Base-by-base conservation (phyloP, 2,329 filamentous ascomycete genomes). In the Fusarium nelsonii region DNA sequence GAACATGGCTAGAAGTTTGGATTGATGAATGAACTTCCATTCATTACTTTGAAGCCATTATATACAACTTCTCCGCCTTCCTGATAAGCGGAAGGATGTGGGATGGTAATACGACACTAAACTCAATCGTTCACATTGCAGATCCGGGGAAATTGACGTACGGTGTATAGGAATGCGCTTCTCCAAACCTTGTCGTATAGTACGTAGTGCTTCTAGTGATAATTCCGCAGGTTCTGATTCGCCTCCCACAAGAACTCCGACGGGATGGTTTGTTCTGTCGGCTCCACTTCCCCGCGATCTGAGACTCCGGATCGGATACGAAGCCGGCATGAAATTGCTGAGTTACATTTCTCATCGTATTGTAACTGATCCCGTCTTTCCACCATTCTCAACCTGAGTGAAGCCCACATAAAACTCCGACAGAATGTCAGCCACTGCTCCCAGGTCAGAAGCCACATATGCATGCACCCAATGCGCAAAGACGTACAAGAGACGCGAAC, bases 221-320 rank as follows among this genome's bases (percentile, higher is more conserved):
- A 15, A 34, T 55, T 4, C 9, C 32, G n/a, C 9, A 4, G 32
- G n/a, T 15, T 30, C 18, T 43, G 7, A 56, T 56, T 58, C 30
- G 55, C 11, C 55, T 57, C 55, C 55, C 55, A 58, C 55, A 43
- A 20, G 8, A 10, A 32, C 55, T 57, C 55, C 55, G 50, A 57
- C 50, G 18, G 6, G 44, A 33, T 10, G 14, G 30, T 14, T 9
- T 14, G n/a, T 23, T 37, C 6, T 43, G 15, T 15, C 15, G 12
- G 4, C 44, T 36, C 55, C 50, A 57, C 55, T 58, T 57, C 55
- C 50, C 55, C 55, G 18, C 50, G 23, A 57, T 58, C 23, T 26
- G 4, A 12, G 9, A 12, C 0, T 15, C 11, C 26, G 18, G 16
- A 58, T 34, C 6, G 11, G 10, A 11, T 9, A 2, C 18, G 14